Conservation (phyloP, 2,329 filamentous ascomycete species). For the Ophiocordyceps camponoti-floridani region DNA sequence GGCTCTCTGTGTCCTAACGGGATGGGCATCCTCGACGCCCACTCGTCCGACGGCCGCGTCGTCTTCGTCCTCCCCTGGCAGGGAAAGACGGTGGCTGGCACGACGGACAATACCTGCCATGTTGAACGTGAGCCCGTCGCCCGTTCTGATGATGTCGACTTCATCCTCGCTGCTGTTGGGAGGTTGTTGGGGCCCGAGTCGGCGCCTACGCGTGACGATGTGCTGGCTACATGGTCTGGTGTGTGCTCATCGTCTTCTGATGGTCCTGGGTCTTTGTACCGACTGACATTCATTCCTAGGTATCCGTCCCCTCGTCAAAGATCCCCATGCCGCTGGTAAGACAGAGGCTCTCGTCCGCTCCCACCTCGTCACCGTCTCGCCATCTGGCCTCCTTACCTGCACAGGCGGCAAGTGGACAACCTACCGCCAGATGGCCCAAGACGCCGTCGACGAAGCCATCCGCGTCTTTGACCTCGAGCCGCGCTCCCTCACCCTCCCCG, state of each 20-base stretch:
- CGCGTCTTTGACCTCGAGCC: constrained; percentile 43
- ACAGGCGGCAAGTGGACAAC: constrained; percentile 81
- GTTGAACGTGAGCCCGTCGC: constrained; percentile 55
- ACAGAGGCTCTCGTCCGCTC: constrained; percentile 72
- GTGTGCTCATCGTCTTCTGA: constrained; percentile 12
- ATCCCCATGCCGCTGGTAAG: constrained; percentile 57
- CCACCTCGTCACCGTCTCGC: constrained; percentile 59
- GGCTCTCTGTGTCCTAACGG: constrained; percentile 62
- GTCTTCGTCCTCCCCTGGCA: constrained; percentile 83
- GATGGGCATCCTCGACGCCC: constrained; percentile 69
- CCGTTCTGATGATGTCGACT: constrained; percentile 61
- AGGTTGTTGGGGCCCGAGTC: constrained; percentile 62
- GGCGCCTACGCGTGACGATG: constrained; percentile 54
- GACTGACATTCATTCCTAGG: no score
- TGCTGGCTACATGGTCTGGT: constrained; percentile 68
- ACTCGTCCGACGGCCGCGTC: constrained; percentile 69
- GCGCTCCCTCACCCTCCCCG: constrained; percentile 32
- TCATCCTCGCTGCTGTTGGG: constrained; percentile 64
- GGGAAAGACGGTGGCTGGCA: constrained; percentile 71
- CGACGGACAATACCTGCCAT: constrained; percentile 56
- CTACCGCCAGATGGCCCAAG: constrained; percentile 77
- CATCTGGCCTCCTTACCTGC: constrained; percentile 61
- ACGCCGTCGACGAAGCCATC: constrained; percentile 66
- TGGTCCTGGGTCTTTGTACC: no score
- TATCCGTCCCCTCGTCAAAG: constrained; percentile 63